A percentile compares a stretch with the other conserved stretches of the same genome.
Evolutionary conservation across 2,329 filamentous ascomycete genomes (phyloP).

Genomic region (Polychaeton citri): DNA sequence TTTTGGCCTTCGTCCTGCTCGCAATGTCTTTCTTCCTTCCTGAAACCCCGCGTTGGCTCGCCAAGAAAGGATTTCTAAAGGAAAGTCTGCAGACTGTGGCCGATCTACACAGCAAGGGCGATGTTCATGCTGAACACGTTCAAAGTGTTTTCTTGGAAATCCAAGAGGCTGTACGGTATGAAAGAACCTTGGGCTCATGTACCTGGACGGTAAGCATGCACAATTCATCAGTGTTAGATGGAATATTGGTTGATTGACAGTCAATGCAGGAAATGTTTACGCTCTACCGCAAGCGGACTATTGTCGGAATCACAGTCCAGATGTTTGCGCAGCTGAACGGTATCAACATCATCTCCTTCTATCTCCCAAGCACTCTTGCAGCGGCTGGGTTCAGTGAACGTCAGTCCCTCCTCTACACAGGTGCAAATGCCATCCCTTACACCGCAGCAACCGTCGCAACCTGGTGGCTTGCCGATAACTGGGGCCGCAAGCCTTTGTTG

Average conservation of each 20-base stretch:
- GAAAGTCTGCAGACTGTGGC: conserved; percentile 56
- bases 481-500: conserved; percentile 75
- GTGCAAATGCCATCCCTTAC: conserved; percentile 82
- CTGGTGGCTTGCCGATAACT: conserved; percentile 87
- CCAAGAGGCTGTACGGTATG: conserved; percentile 77
- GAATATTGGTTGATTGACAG: conserved; percentile 9
- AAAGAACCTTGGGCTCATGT: conserved; percentile 79
- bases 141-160: conserved; percentile 92
- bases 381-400: conserved; percentile 82
- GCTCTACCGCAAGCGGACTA: conserved; percentile 73
- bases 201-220: conserved; percentile 90
- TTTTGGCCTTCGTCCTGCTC: conserved; percentile 75
- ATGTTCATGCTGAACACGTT: conserved; percentile 88
- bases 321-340: conserved; percentile 86
- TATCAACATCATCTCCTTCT: conserved; percentile 97
- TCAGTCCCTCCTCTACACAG: conserved; percentile 83
- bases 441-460: conserved; percentile 80
- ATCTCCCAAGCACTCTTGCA: conserved; percentile 85
- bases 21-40: conserved; percentile 79
- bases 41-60: conserved; percentile 67
- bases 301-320: conserved; percentile 95
- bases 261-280: conserved; percentile 71
- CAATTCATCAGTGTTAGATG: conserved; percentile 22
- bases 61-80: conserved; percentile 4
- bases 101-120: conserved; percentile 61